Evolutionary conservation across 768 basidiomycete genomes (phyloP).

Genomic region (Boletus huronensis): DNA sequence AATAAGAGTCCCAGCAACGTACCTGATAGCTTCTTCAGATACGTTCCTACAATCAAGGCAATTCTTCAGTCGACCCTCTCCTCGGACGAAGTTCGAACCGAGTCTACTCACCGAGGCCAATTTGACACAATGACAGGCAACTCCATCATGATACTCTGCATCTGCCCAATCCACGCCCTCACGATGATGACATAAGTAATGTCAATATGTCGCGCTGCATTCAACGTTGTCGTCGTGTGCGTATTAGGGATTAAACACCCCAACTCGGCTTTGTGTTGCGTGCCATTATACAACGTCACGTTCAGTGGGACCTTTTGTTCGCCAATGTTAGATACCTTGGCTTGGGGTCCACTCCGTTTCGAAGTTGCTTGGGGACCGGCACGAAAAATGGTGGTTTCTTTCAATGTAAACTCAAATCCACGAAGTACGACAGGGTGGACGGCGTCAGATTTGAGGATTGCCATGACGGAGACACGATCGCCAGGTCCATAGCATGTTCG

Average conservation of each 20-base stretch:
- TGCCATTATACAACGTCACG: constrained; percentile 69
- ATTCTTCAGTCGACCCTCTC: not conserved
- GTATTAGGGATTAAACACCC: constrained; percentile 63
- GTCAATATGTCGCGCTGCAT: constrained; percentile 80
- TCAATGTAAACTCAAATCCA: constrained; percentile 78
- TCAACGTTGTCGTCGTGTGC: constrained; percentile 79
- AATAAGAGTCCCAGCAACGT: not conserved
- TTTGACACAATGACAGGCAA: constrained; percentile 81
- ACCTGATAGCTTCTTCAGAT: constrained; percentile 67
- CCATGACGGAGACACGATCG: constrained; percentile 71
- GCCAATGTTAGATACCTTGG: constrained; percentile 50
- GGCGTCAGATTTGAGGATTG: constrained; percentile 69
- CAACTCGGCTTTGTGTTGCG: constrained; percentile 70
- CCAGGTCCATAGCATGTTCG: constrained; percentile 84
- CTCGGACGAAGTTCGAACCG: not conserved
- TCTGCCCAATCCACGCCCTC: constrained; percentile 72
- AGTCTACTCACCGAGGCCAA: constrained; percentile 67
- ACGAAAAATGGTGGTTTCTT: constrained; percentile 75
- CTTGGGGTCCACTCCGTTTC: constrained; percentile 59
- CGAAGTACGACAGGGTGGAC: constrained; percentile 69
- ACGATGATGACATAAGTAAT: constrained; percentile 76
- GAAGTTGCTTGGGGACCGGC: constrained; percentile 47
- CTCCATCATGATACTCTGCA: constrained; percentile 62
- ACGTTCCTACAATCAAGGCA: constrained; percentile 46
- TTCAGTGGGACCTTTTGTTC: constrained; percentile 74